phyloP scores from a whole-genome alignment of 441 rosid genomes.

The Erysimum pusillum region DNA sequence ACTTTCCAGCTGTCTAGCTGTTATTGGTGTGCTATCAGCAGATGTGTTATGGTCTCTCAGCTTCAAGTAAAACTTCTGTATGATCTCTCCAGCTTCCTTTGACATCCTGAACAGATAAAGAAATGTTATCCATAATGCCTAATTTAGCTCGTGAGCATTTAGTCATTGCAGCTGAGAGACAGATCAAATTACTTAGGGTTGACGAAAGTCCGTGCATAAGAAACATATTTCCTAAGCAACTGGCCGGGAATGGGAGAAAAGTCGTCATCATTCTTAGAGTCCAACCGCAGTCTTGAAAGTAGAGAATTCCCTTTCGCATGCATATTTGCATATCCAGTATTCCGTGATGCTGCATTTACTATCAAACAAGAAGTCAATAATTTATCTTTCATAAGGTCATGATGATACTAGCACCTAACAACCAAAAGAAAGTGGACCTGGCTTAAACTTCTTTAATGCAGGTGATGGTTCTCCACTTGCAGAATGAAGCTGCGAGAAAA shows the following conservation, averaged over 20 bases:
- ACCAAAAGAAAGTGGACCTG: constrained; percentile 52
- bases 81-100: constrained; percentile 89
- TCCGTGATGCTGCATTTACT: constrained; percentile 57
- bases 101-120: constrained; percentile 71
- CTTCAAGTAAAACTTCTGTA: constrained; percentile 87
- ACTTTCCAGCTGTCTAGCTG: constrained; percentile 98
- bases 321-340: constrained; percentile 52
- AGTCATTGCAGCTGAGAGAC: constrained; percentile 29
- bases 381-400: neutral
- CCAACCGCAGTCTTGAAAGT: constrained; percentile 83
- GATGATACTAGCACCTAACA: constrained; percentile 21
- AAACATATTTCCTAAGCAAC: constrained; percentile 91
- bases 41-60: constrained; percentile 92
- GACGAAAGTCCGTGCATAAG: constrained; percentile 87
- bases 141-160: constrained; percentile 10
- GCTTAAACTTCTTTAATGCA: constrained; percentile 63
- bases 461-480: constrained; percentile 67
- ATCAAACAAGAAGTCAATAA: constrained; percentile 33
- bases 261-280: constrained; percentile 71
- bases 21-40: constrained; percentile 95
- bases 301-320: constrained; percentile 66
- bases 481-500: constrained; percentile 83
- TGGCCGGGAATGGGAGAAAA: constrained; percentile 85
- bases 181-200: constrained; percentile 75
- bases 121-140: constrained; percentile 33